phyloP scores from a whole-genome alignment of 208 protist species.

The Crithidia bombi region DNA sequence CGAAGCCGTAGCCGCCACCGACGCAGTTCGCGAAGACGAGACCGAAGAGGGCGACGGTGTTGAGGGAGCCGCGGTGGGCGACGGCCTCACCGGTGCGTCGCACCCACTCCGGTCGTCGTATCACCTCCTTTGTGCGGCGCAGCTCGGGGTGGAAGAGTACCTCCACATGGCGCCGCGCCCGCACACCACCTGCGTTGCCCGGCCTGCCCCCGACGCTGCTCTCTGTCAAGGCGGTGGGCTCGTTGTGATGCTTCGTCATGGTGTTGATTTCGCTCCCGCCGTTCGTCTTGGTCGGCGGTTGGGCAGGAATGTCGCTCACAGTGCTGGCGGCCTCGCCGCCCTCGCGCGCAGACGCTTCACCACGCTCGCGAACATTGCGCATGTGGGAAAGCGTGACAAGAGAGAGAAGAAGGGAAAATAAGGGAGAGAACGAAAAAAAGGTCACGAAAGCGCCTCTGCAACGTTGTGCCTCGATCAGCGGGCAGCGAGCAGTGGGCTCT shows the following conservation, averaged over 20 bases:
- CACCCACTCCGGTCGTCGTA: conserved; percentile 79
- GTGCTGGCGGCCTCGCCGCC: background rate
- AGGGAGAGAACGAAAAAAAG: background rate
- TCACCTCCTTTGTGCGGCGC: conserved; percentile 76
- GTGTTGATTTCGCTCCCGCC: background rate
- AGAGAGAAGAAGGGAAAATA: background rate
- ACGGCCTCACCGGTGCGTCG: conserved; percentile 69
- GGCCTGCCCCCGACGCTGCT: conserved; percentile 3
- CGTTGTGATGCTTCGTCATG: background rate
- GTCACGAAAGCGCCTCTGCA: background rate
- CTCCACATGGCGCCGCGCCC: conserved; percentile 30
- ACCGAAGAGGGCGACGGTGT: conserved; percentile 62
- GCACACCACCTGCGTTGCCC: background rate
- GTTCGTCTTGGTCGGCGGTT: background rate
- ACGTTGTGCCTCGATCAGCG: too few relatives aligned
- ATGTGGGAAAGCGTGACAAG: conserved; percentile 1
- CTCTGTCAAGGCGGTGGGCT: conserved; percentile 8
- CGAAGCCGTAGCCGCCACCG: conserved; percentile 86
- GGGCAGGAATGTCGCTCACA: background rate
- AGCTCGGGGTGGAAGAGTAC: conserved; percentile 77
- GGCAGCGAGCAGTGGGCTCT: too few relatives aligned
- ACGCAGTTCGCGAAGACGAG: conserved; percentile 84
- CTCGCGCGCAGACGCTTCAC: conserved; percentile 4
- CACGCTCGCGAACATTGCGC: conserved; percentile 28
- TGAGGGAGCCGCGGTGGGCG: conserved; percentile 76